phyloP scores from a whole-genome alignment of 768 basidiomycete species.

The Lactarius pseudohatsudake region DNA sequence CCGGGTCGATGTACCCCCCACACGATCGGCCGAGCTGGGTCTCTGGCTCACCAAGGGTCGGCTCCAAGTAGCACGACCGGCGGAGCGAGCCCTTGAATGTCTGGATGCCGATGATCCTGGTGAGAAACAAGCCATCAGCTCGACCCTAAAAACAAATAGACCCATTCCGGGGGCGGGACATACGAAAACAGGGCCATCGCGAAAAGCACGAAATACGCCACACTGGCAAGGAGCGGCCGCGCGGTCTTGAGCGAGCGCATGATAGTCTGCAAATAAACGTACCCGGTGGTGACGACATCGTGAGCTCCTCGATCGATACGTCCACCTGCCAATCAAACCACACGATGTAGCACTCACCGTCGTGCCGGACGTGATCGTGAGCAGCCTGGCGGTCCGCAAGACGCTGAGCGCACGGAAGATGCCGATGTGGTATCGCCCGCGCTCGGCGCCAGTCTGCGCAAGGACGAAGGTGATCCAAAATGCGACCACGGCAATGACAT shows the following conservation, averaged over 20 bases:
- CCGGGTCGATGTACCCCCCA: slow-evolving; percentile 75
- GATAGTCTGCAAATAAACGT: slow-evolving; percentile 55
- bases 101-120: slow-evolving; percentile 89
- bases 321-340: not conserved
- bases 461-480: slow-evolving; percentile 87
- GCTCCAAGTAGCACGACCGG: slow-evolving; percentile 57
- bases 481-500: slow-evolving; percentile 77
- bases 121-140: slow-evolving; percentile 3
- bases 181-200: slow-evolving; percentile 87
- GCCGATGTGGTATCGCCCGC: slow-evolving; percentile 69
- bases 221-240: slow-evolving; percentile 82
- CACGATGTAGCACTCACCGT: slow-evolving; percentile 52
- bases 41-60: slow-evolving; percentile 53
- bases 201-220: slow-evolving; percentile 89
- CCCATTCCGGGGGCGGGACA: slow-evolving; percentile 33
- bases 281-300: not conserved
- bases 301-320: not conserved
- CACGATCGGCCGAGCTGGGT: slow-evolving; percentile 60
- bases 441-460: slow-evolving; percentile 66
- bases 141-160: not conserved
- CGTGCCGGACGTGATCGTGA: slow-evolving; percentile 90
- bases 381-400: slow-evolving; percentile 73
- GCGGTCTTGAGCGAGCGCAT: slow-evolving; percentile 91
- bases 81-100: slow-evolving; percentile 85
- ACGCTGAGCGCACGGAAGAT: slow-evolving; percentile 89